Evolutionary conservation across 1,284 basidiomycete genomes (phyloP), one percentile per base, ranked within the genome.

Genomic region (Melampsora larici-populina): DNA sequence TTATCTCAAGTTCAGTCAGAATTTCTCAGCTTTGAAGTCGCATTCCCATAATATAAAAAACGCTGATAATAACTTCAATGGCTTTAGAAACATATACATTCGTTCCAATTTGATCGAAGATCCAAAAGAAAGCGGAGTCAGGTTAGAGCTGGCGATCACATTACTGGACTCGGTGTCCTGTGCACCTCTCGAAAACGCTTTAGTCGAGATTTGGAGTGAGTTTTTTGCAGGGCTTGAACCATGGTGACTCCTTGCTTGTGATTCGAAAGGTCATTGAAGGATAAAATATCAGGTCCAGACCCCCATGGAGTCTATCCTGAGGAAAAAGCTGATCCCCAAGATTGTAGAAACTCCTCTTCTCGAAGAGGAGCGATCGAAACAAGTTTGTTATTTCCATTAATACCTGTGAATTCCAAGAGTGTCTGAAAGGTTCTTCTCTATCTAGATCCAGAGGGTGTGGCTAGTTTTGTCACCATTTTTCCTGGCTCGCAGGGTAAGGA

Each of bases 151-250:
- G 31, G 26, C 36, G n/a, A 26, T 73, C 36, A 63, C 43, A 2
- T 29, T 73, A 13, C 24, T 73, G 18, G 70, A 73, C 31, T 48
- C 33, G 15, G 17, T 26, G 8, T 73, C 70, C n/a, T 73, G 70
- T 24, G 70, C 70, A n/a, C 70, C 70, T 15, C 29, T 73, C 17
- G 70, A 73, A 49, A 73, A 73, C 46, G 70, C 70, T 24, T 51
- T 73, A 26, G 70, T 73, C 18, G 70, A 73, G 51, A 31, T 73
- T 2, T 73, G 70, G 70, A 62, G 70, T 73, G 21, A 36, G 70
- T 24, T 26, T 31, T 36, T 13, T 31, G 17, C 15, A 33, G 26
- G 11, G 21, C 6, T 70, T 48, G 17, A 43, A 48, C 13, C 46
- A 29, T 24, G n/a, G 26, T n/a, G 29, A 24, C 49, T n/a, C 2